Percentiles rank a stretch among this genome's conserved stretches.
Conservation (phyloP, 768 basidiomycete genomes). For the Cyclocybe cylindracea region DNA sequence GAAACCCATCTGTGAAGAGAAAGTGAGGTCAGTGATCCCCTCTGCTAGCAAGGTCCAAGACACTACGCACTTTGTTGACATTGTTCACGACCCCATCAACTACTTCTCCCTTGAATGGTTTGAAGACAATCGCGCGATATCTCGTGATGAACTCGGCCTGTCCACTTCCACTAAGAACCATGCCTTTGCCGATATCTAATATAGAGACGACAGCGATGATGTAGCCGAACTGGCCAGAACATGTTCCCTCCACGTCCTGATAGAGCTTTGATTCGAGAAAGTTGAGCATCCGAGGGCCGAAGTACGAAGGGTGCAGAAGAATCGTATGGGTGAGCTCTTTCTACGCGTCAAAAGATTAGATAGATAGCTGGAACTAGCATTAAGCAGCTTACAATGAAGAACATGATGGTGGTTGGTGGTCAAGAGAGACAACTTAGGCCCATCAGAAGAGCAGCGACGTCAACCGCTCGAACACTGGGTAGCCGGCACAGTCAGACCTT, state of each 20-base stretch:
- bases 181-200: conserved; percentile 88
- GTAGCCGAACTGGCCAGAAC: conserved; percentile 93
- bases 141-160: conserved; percentile 95
- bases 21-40: neutral
- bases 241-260: conserved; percentile 96
- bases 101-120: conserved; percentile 99
- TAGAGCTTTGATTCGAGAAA: conserved; percentile 93
- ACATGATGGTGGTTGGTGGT: conserved; percentile 41
- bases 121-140: conserved; percentile 97
- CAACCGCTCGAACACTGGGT: too few species aligned
- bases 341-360: conserved; percentile 39
- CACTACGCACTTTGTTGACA: conserved; percentile 83
- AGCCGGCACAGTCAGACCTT: neutral
- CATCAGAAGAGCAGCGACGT: too few species aligned
- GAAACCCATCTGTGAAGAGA: conserved; percentile 84
- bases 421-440: too few species aligned
- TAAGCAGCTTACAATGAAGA: conserved; percentile 63
- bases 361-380: neutral
- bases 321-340: conserved; percentile 98
- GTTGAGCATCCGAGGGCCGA: conserved; percentile 92
- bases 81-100: conserved; percentile 95
- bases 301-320: conserved; percentile 96
- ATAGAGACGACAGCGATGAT: conserved; percentile 92
- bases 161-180: conserved; percentile 88
- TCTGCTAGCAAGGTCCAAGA: neutral